phyloP scores from a whole-genome alignment of 805 yeast species.

The Yarrowia deformans region DNA sequence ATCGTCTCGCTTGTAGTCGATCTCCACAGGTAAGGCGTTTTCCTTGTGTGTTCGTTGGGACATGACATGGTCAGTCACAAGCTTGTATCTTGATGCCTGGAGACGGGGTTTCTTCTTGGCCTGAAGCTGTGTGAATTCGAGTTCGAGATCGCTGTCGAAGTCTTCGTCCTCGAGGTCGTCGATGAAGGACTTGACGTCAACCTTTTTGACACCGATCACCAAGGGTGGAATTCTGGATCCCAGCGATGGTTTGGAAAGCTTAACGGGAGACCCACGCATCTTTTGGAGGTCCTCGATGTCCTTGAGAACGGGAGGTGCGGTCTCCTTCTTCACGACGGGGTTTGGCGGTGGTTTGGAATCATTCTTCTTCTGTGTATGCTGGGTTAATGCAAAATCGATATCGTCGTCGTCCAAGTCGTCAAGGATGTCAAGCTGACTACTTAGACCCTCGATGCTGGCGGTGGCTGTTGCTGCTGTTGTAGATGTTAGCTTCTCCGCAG shows the following conservation, averaged over 20 bases:
- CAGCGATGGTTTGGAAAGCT: not conserved
- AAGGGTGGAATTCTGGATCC: not conserved
- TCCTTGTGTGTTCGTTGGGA: conserved; percentile 24
- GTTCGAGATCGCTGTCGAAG: conserved; percentile 25
- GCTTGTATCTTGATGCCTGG: conserved; percentile 20
- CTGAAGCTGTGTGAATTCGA: conserved; percentile 17
- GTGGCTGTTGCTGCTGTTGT: too few relatives aligned
- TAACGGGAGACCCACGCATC: conserved; percentile 2
- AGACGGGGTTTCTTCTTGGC: conserved; percentile 19
- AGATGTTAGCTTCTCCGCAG: not conserved
- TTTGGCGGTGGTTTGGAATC: not conserved
- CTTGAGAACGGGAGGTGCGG: not conserved
- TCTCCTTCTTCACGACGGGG: not conserved
- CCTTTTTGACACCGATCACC: not conserved
- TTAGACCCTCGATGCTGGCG: conserved; percentile 3
- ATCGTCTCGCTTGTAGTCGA: conserved; percentile 33
- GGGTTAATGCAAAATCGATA: conserved; percentile 29
- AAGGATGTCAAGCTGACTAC: conserved; percentile 12
- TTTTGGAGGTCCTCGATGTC: conserved; percentile 1
- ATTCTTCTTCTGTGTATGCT: conserved; percentile 18
- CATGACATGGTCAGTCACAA: conserved; percentile 35
- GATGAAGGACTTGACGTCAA: conserved; percentile 17
- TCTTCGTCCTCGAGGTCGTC: conserved; percentile 23
- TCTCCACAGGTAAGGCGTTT: conserved; percentile 16
- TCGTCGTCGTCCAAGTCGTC: conserved; percentile 30